Evolutionary conservation across 164 flowering plant species (phyloP).

Genomic region (Macadamia integrifolia): DNA sequence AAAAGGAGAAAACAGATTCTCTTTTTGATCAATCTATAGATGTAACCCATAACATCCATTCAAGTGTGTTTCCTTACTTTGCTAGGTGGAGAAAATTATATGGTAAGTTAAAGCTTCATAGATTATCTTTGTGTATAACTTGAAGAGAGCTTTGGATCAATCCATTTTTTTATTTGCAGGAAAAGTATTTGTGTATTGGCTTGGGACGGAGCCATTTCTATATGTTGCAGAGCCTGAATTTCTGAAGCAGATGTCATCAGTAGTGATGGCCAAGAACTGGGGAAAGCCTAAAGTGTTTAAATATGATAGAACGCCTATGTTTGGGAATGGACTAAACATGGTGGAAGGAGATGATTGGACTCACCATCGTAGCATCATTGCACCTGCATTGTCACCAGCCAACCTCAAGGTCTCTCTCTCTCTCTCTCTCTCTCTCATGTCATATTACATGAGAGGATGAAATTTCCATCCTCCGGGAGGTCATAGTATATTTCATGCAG

Average conservation of each 20-base stretch:
- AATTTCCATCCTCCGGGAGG: too few species aligned
- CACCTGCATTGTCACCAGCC: constrained; percentile 64
- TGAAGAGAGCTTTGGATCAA: background rate
- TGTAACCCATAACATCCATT: constrained; percentile 62
- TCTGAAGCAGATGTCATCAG: constrained; percentile 45
- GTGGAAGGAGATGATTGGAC: constrained; percentile 79
- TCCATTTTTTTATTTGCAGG: constrained; percentile 34
- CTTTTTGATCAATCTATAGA: background rate
- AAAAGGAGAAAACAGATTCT: constrained; percentile 4
- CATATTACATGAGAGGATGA: background rate
- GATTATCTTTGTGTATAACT: background rate
- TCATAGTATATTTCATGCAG: too few species aligned
- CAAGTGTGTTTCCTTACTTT: constrained; percentile 65
- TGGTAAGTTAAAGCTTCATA: constrained; percentile 34
- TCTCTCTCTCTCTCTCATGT: background rate
- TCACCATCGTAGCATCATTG: constrained; percentile 58
- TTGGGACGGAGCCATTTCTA: constrained; percentile 85
- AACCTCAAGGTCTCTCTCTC: constrained; percentile 56
- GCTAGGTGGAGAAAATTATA: constrained; percentile 54
- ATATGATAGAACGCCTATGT: constrained; percentile 74
- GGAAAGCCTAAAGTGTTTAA: constrained; percentile 87
- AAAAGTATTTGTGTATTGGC: constrained; percentile 79
- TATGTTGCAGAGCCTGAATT: constrained; percentile 85
- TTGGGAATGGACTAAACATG: constrained; percentile 81
- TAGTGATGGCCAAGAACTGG: constrained; percentile 65